These are phyloP conservation scores for Pseudonitzschia delicatissima DNA, from an alignment of 108 stramenopile species.

Conservation along the genomic window DNA sequence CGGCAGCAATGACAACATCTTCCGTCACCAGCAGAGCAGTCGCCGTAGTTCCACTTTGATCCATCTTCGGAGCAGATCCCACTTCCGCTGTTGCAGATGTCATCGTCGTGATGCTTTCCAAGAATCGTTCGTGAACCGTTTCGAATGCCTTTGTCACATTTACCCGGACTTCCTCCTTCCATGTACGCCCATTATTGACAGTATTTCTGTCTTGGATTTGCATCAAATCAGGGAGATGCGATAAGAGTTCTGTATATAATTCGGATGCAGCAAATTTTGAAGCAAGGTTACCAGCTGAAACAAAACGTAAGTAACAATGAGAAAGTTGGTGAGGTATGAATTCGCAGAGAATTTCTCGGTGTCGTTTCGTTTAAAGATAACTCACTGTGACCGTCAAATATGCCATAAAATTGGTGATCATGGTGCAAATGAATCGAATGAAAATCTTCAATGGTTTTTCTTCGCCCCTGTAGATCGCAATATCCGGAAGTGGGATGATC, in stretches of 20 bases:
- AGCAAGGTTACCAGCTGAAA: constrained; percentile 71
- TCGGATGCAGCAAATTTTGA: constrained; percentile 72
- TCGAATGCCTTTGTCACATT: constrained; percentile 53
- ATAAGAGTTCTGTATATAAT: constrained; percentile 43
- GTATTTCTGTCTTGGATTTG: neutral
- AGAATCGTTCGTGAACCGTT: constrained; percentile 57
- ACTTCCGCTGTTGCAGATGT: constrained; percentile 55
- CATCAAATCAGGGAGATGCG: constrained; percentile 31
- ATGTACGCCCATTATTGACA: constrained; percentile 12
- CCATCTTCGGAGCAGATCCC: constrained; percentile 78
- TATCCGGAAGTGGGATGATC: constrained; percentile 74
- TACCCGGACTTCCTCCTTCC: constrained; percentile 43
- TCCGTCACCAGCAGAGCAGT: constrained; percentile 63
- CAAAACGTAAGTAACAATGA: constrained; percentile 42
- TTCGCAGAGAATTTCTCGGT: no score
- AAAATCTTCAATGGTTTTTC: constrained; percentile 89
- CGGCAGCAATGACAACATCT: constrained; percentile 71
- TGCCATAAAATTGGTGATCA: constrained; percentile 81
- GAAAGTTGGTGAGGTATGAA: constrained; percentile 46
- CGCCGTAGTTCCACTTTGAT: constrained; percentile 80
- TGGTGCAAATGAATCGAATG: constrained; percentile 75
- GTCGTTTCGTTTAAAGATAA: neutral
- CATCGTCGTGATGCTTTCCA: constrained; percentile 46
- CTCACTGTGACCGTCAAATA: constrained; percentile 64
- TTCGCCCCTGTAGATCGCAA: constrained; percentile 82